Evolutionary conservation across 495 filamentous ascomycete species (phyloP).

Genomic region (Neurospora intermedia): DNA sequence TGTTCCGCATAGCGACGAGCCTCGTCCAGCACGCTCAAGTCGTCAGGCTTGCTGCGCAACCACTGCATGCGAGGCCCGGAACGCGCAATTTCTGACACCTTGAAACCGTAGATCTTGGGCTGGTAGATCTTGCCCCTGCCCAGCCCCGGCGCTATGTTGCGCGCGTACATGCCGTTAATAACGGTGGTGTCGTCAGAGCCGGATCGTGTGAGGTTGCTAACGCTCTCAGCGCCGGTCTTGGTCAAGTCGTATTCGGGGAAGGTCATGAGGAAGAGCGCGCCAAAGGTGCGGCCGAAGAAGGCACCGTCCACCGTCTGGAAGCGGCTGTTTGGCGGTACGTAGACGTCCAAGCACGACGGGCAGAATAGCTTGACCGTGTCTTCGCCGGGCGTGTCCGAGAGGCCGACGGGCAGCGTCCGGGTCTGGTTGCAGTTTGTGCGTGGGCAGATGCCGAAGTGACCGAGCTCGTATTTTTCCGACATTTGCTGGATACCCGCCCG

Average conservation of each 20-base stretch:
- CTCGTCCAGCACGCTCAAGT: slow-evolving; percentile 78
- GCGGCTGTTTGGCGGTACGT: slow-evolving; percentile 91
- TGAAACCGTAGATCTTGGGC: slow-evolving; percentile 92
- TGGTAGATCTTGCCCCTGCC: slow-evolving; percentile 81
- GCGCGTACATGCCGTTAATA: slow-evolving; percentile 75
- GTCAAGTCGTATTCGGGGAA: slow-evolving; percentile 88
- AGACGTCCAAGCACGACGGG: slow-evolving; percentile 91
- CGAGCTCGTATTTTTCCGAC: slow-evolving; percentile 95
- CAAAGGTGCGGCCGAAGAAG: slow-evolving; percentile 96
- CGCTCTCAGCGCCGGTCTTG: slow-evolving; percentile 36
- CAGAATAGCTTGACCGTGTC: slow-evolving; percentile 99
- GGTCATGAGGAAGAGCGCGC: slow-evolving; percentile 87
- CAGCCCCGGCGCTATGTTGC: slow-evolving; percentile 80
- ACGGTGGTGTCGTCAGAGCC: slow-evolving; percentile 34
- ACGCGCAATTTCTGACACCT: slow-evolving; percentile 75
- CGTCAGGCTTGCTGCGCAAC: slow-evolving; percentile 72
- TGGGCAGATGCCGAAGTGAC: slow-evolving; percentile 90
- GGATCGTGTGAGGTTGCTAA: slow-evolving; percentile 28
- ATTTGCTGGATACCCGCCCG: slow-evolving; percentile 95
- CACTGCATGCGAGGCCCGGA: slow-evolving; percentile 93
- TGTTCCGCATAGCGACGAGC: slow-evolving; percentile 45
- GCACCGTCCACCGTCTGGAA: slow-evolving; percentile 98
- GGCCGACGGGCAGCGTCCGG: slow-evolving; percentile 83
- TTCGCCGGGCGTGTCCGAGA: slow-evolving; percentile 86
- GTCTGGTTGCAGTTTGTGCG: slow-evolving; percentile 79